Evolutionary conservation across 768 basidiomycete genomes (phyloP).

Genomic region (Lyophyllum semitale): DNA sequence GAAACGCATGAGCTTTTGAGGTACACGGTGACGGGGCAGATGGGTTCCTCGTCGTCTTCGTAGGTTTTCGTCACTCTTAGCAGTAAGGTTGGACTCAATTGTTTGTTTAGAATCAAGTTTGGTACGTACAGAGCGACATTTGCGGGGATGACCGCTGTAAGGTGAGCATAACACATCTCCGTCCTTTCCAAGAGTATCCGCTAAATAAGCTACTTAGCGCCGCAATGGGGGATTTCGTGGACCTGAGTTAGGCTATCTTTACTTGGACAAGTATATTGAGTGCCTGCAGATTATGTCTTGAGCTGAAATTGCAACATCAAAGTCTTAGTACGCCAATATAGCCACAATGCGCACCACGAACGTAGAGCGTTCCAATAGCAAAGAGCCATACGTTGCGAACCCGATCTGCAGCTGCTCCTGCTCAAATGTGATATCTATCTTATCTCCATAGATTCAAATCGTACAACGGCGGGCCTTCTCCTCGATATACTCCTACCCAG

Average conservation of each 20-base stretch:
- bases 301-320: too few relatives aligned
- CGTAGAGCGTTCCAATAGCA: too few relatives aligned
- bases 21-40: neutral
- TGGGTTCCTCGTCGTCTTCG: neutral
- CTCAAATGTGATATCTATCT: too few relatives aligned
- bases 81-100: neutral
- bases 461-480: too few relatives aligned
- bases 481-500: too few relatives aligned
- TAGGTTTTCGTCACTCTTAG: neutral
- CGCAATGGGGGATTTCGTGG: neutral
- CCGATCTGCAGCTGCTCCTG: too few relatives aligned
- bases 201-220: neutral
- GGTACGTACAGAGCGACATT: neutral
- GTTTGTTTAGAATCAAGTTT: neutral
- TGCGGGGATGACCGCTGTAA: neutral
- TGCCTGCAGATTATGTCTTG: too few relatives aligned
- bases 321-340: too few relatives aligned
- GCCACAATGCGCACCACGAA: too few relatives aligned
- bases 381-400: too few relatives aligned
- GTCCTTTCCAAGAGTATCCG: neutral
- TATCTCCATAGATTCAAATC: too few relatives aligned
- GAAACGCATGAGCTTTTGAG: neutral
- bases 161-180: neutral
- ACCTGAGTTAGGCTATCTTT: neutral
- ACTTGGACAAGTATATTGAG: too few relatives aligned